A percentile compares a stretch with the other conserved stretches of the same genome.
Conservation (phyloP, 2,329 filamentous ascomycete genomes). For the Hypocrella siamensis region DNA sequence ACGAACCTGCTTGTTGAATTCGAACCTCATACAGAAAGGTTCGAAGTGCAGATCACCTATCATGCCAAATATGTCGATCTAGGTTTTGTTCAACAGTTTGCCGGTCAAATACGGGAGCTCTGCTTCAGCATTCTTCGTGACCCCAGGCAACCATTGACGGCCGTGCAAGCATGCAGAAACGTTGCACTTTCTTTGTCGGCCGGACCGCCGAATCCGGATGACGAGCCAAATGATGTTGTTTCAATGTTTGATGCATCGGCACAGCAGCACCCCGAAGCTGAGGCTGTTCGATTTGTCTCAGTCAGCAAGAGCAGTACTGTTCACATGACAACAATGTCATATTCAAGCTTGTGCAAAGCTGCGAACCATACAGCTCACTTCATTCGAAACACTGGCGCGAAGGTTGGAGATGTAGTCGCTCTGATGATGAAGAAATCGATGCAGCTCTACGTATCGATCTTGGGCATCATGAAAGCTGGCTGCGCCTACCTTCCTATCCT, state of each 20-base stretch:
- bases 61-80: slow-evolving; percentile 32
- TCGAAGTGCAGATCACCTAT: slow-evolving; percentile 29
- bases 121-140: slow-evolving; percentile 15
- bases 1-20: slow-evolving; percentile 64
- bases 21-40: slow-evolving; percentile 38
- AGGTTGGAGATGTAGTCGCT: slow-evolving; percentile 45
- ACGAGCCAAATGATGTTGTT: slow-evolving; percentile 3
- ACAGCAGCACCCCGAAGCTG: slow-evolving; percentile 27
- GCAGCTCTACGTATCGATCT: slow-evolving; percentile 55
- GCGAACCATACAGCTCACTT: slow-evolving; percentile 47
- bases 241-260: slow-evolving; percentile 34
- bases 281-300: slow-evolving; percentile 50
- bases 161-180: slow-evolving; percentile 10
- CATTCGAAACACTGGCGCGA: slow-evolving; percentile 30
- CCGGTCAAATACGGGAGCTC: slow-evolving; percentile 44
- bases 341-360: slow-evolving; percentile 42
- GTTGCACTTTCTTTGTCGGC: slow-evolving; percentile 34
- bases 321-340: slow-evolving; percentile 36
- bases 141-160: slow-evolving; percentile 6
- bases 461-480: slow-evolving; percentile 60
- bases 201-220: slow-evolving; percentile 10
- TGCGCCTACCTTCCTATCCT: slow-evolving; percentile 69
- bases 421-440: slow-evolving; percentile 66
- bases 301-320: slow-evolving; percentile 9
- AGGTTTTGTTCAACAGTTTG: slow-evolving; percentile 38